phyloP scores from a whole-genome alignment of 306 rosid genomes.

The Bauhinia variegata region DNA sequence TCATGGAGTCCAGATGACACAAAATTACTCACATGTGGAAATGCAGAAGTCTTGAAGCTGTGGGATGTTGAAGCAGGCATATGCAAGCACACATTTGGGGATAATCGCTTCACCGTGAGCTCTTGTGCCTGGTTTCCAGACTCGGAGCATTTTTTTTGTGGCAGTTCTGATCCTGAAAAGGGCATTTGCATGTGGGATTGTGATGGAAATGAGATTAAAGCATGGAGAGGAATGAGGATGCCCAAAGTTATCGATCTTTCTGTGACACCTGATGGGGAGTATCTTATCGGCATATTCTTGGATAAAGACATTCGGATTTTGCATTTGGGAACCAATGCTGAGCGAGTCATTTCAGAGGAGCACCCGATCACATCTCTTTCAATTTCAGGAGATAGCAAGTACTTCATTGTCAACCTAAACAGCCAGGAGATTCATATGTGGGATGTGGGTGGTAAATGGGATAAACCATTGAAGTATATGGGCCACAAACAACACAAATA shows the following conservation, averaged over 20 bases:
- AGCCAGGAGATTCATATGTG: conserved; percentile 95
- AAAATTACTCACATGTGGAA: conserved; percentile 89
- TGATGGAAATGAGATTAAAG: conserved; percentile 72
- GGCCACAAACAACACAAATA: conserved; percentile 77
- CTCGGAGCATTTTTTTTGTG: conserved; percentile 82
- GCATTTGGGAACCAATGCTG: conserved; percentile 61
- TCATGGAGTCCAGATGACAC: conserved; percentile 98
- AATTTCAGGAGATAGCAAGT: conserved; percentile 70
- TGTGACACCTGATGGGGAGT: conserved; percentile 80
- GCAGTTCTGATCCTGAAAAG: conserved; percentile 80
- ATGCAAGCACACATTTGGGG: conserved; percentile 85
- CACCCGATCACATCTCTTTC: conserved; percentile 68
- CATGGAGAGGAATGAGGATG: conserved; percentile 89
- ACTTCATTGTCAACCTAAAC: conserved; percentile 84
- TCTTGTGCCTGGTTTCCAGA: conserved; percentile 97
- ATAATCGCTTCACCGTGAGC: conserved; percentile 79
- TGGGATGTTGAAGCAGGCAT: conserved; percentile 95
- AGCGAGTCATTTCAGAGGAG: conserved; percentile 70
- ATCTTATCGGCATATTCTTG: conserved; percentile 75
- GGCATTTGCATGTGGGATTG: conserved; percentile 95
- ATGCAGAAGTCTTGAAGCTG: conserved; percentile 81
- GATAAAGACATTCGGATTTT: conserved; percentile 78
- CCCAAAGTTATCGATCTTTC: conserved; percentile 85
- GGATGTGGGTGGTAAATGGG: conserved; percentile 78
- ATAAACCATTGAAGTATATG: conserved; percentile 53